Evolutionary conservation across 1,284 basidiomycete species (phyloP).

Genomic region (Cronartium quercuum): DNA sequence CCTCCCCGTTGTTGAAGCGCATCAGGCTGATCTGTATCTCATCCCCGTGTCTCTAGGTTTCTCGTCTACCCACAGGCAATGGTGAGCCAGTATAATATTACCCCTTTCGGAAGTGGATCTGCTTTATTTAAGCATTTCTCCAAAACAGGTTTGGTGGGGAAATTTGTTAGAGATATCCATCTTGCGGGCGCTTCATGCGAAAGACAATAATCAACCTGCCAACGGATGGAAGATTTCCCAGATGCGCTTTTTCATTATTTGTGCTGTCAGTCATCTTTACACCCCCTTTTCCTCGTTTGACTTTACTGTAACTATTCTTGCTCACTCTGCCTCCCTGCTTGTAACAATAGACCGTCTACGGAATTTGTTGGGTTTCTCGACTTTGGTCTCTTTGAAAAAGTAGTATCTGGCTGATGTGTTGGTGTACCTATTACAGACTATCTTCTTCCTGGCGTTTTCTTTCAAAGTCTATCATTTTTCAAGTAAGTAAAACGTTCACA

Average conservation of each 20-base stretch:
- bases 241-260: constrained; percentile 2
- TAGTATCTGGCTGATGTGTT: background rate
- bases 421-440: background rate
- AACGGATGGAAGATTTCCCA: constrained; percentile 4
- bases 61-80: background rate
- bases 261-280: background rate
- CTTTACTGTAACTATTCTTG: background rate
- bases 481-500: too few species aligned
- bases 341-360: background rate
- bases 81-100: too few species aligned
- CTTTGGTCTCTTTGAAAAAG: background rate
- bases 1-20: too few species aligned
- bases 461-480: background rate
- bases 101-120: too few species aligned
- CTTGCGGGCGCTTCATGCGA: background rate
- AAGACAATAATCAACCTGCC: background rate
- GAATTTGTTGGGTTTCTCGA: background rate
- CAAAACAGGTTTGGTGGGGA: constrained; percentile 3
- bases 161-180: background rate
- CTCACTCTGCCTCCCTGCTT: background rate
- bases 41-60: background rate
- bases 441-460: background rate
- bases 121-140: background rate
- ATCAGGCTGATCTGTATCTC: background rate
- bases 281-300: background rate